Evolutionary conservation across 352 stramenopile species (phyloP), one percentile per base, ranked within the genome.

Genomic region (Phytophthora aleatoria): DNA sequence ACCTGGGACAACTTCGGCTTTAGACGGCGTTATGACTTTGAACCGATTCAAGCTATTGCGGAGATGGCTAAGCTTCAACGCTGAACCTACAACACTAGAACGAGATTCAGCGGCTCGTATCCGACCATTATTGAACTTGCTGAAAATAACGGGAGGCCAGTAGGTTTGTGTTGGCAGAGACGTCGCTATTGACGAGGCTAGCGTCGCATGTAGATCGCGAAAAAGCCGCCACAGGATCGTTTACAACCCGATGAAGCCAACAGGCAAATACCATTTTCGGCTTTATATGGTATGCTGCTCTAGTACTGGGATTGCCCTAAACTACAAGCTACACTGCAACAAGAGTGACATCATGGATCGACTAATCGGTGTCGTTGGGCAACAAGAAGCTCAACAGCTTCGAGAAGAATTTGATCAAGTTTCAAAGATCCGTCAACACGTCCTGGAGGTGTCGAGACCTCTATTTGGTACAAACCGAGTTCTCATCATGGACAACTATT

Each of bases 401-500:
- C 24, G 31, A 0, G n/a, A 30, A 26, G 47, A 58, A 33, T 13
- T 66, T 0, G 45, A 61, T 11, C n/a, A 47, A n/a, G 48, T 59
- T 3, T 48, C 49, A 9, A 47, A 35, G 9, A 20, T 20, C 16
- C 16, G 16, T 20, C 0, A 20, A 20, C 16, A 20, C 0, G 16
- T 20, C 16, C 16, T 73, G 12, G 63, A 80, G 50, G 56, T 80
- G 0, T 56, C 49, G 15, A 45, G 33, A 15, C 64, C 64, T 15
- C 60, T 71, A 13, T 56, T 69, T 57, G 39, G 41, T 12, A 52
- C 60, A 0, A 57, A 62, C 1, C 50, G 67, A 2, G 56, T 80
- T 28, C 36, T 80, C 10, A 77, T 71, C 47, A 69, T 52, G n/a
- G 72, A 79, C 58, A 76, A 79, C 35, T 79, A 64, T 50, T 79